Percentiles rank a stretch among this genome's conserved stretches.
Conservation (phyloP, 176 grass and related monocot genomes). For the Themeda triandra region DNA sequence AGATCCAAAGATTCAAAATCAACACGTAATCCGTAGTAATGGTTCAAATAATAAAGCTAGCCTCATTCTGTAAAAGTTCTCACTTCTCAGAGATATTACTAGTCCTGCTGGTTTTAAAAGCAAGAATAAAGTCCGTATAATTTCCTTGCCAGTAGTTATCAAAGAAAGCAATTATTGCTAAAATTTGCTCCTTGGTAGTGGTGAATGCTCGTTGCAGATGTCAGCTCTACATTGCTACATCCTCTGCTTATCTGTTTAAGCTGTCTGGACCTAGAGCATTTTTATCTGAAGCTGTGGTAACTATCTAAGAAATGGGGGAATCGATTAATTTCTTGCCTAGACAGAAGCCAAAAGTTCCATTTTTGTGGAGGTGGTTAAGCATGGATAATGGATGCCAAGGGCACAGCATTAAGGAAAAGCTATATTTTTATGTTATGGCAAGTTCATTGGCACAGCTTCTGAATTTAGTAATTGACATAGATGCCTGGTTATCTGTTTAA, state of each 20-base stretch:
- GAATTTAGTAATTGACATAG: neutral
- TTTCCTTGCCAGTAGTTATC: neutral
- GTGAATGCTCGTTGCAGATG: neutral
- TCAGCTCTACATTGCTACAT: neutral
- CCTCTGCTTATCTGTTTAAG: constrained; percentile 5
- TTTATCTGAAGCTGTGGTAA: neutral
- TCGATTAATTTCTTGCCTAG: neutral
- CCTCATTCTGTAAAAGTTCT: constrained; percentile 1
- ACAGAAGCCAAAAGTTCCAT: neutral
- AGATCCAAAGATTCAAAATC: neutral
- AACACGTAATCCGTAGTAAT: neutral
- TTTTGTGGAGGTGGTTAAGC: neutral
- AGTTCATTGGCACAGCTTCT: neutral
- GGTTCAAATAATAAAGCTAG: neutral
- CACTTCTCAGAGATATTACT: neutral
- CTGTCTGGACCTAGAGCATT: neutral
- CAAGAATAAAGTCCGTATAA: neutral
- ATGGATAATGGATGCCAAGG: neutral
- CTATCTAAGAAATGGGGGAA: neutral
- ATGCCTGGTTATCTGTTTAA: neutral
- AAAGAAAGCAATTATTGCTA: neutral
- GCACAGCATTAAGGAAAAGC: neutral
- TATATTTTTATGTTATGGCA: constrained; percentile 10
- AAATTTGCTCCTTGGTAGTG: neutral
- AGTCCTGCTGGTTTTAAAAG: neutral